These are phyloP conservation scores for Cucurbita ficifolia DNA, from an alignment of 306 rosid species.

Conservation along the genomic window DNA sequence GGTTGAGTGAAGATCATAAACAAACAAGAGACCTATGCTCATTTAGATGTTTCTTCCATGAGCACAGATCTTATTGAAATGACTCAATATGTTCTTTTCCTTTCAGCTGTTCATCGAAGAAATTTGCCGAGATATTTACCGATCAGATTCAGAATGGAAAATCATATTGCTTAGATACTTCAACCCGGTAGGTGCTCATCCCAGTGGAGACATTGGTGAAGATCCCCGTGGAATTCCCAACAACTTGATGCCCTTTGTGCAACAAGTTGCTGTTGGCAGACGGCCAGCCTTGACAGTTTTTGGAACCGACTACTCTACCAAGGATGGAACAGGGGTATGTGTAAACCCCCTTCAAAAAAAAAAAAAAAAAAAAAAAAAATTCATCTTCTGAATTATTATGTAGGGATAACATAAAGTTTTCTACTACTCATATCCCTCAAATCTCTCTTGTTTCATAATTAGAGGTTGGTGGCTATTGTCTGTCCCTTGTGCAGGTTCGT, in stretches of 20 bases:
- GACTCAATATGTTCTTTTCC: conserved; percentile 7
- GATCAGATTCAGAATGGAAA: conserved; percentile 72
- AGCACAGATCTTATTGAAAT: neutral
- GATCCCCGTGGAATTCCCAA: conserved; percentile 93
- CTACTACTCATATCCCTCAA: neutral
- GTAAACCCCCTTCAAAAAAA: neutral
- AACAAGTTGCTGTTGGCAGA: conserved; percentile 98
- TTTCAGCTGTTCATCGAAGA: conserved; percentile 88
- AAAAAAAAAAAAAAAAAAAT: too few relatives aligned
- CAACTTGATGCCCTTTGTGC: conserved; percentile 97
- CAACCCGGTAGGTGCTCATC: conserved; percentile 96
- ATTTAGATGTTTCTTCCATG: neutral
- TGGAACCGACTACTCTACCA: conserved; percentile 73
- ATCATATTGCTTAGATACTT: conserved; percentile 86
- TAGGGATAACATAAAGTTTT: neutral
- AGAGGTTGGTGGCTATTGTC: conserved; percentile 5
- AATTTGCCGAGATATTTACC: conserved; percentile 59
- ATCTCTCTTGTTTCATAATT: neutral
- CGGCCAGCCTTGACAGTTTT: conserved; percentile 69
- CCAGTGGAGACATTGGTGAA: conserved; percentile 89
- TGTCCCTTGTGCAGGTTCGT: conserved; percentile 52
- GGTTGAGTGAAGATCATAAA: neutral
- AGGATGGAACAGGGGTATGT: conserved; percentile 81
- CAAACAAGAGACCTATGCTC: neutral
- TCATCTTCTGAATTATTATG: neutral